Percentiles rank a stretch among this genome's conserved stretches.
Conservation (phyloP, 23 red algal genomes). For the Pyropia yezoensis region DNA sequence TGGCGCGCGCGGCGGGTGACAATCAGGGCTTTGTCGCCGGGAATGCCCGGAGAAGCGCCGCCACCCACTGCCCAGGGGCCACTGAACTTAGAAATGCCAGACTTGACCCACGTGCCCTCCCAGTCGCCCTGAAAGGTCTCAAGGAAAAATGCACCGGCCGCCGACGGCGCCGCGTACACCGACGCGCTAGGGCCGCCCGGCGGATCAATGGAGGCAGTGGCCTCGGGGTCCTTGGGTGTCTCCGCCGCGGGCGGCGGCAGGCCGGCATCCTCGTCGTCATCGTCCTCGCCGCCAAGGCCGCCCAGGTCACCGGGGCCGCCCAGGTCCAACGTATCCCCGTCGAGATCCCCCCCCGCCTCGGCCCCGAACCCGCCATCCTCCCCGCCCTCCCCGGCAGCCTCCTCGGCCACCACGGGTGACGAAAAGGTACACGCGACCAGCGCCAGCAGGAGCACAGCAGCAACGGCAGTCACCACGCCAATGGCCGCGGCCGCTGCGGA, state of each 20-base stretch:
- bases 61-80: slow-evolving; percentile 68
- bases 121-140: slow-evolving; percentile 71
- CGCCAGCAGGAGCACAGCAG: not conserved
- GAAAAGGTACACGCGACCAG: slow-evolving; percentile 9
- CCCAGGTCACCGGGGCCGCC: slow-evolving; percentile 38
- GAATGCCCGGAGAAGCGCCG: slow-evolving; percentile 61
- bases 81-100: slow-evolving; percentile 26
- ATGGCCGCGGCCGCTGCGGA: too few species aligned
- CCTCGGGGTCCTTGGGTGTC: slow-evolving; percentile 4
- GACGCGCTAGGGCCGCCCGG: slow-evolving; percentile 25
- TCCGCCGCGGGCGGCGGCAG: slow-evolving; percentile 15
- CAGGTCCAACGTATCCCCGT: slow-evolving; percentile 16
- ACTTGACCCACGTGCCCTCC: not conserved
- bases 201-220: slow-evolving; percentile 50
- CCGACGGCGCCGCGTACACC: slow-evolving; percentile 29
- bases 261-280: slow-evolving; percentile 9
- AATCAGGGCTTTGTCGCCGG: slow-evolving; percentile 71
- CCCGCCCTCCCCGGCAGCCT: slow-evolving; percentile 19
- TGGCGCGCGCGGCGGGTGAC: slow-evolving; percentile 65
- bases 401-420: slow-evolving; percentile 3
- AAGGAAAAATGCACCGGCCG: slow-evolving; percentile 45
- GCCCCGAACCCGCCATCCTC: slow-evolving; percentile 7
- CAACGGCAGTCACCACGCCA: too few species aligned
- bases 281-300: slow-evolving; percentile 10
- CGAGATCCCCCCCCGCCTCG: slow-evolving; percentile 1